Percentiles rank a stretch among this genome's conserved stretches.
These are phyloP conservation scores for Obelidium mucronatum DNA, from an alignment of 192 early-diverging fungal genomes.

Conservation along the genomic window DNA sequence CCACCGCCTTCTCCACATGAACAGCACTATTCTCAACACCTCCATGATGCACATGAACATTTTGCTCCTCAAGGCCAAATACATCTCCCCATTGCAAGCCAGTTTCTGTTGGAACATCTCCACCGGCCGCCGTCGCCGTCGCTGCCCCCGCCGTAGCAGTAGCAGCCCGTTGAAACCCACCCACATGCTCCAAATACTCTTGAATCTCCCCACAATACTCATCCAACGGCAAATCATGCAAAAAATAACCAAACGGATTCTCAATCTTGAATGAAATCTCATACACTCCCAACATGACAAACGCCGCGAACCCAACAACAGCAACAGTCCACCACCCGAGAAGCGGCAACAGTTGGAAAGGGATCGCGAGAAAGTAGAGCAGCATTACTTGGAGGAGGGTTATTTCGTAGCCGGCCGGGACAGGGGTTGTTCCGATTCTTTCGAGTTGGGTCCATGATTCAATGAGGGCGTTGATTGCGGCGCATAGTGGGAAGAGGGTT, in stretches of 20 bases:
- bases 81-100: neutral
- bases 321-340: constrained; percentile 6
- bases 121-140: too few relatives aligned
- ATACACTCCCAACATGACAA: neutral
- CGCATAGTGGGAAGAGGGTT: neutral
- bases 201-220: neutral
- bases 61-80: neutral
- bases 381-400: neutral
- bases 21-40: neutral
- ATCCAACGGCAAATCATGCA: constrained; percentile 3
- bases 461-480: neutral
- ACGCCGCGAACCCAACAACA: neutral
- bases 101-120: too few relatives aligned
- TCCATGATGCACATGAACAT: constrained; percentile 5
- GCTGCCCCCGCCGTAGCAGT: neutral
- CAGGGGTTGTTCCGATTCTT: constrained; percentile 5
- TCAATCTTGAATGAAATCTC: constrained; percentile 10
- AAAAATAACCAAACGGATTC: constrained; percentile 1
- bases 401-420: neutral
- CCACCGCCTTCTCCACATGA: too few relatives aligned
- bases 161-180: neutral
- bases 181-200: neutral
- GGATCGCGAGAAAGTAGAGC: neutral
- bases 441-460: constrained; percentile 3
- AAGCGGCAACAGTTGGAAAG: neutral